These are phyloP conservation scores for Aspergillus caelatus DNA, from an alignment of 2,329 filamentous ascomycete genomes.

Conservation along the genomic window DNA sequence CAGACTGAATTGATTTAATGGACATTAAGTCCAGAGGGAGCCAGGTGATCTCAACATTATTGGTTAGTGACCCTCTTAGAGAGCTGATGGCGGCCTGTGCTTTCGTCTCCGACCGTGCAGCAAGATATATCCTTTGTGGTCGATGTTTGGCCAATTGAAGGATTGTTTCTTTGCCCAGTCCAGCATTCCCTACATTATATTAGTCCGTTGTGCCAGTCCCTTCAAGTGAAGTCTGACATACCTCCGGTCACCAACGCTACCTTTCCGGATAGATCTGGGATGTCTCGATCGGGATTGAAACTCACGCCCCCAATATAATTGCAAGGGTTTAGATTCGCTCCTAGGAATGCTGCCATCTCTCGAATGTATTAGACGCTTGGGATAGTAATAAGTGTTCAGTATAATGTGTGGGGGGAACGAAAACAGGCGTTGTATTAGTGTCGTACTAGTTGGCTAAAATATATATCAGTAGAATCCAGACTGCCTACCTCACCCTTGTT, in stretches of 20 bases:
- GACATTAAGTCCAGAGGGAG: conserved; percentile 48
- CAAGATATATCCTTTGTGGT: conserved; percentile 42
- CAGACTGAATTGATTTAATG: conserved; percentile 24
- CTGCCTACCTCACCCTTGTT: background rate
- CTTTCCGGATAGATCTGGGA: conserved; percentile 36
- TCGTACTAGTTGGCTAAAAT: background rate
- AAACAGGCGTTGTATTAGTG: background rate
- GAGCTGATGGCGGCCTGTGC: conserved; percentile 25
- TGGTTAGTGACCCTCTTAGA: conserved; percentile 18
- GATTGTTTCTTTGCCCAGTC: conserved; percentile 50
- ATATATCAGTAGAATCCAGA: background rate
- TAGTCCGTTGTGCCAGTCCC: background rate
- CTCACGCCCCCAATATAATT: conserved; percentile 19
- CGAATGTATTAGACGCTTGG: too few relatives aligned
- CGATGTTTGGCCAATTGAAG: conserved; percentile 46
- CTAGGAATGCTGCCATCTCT: background rate
- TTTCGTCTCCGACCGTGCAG: conserved; percentile 34
- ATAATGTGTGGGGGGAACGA: background rate
- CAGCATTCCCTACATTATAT: conserved; percentile 43
- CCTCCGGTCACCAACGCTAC: conserved; percentile 42
- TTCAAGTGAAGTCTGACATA: conserved; percentile 7
- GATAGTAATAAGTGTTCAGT: background rate
- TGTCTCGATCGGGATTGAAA: conserved; percentile 37
- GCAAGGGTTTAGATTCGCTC: conserved; percentile 3
- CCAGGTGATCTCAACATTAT: conserved; percentile 24